A percentile compares a stretch with the other conserved stretches of the same genome.
Evolutionary conservation across 2,329 filamentous ascomycete species (phyloP).

Genomic region (Cercospora brassicicola): DNA sequence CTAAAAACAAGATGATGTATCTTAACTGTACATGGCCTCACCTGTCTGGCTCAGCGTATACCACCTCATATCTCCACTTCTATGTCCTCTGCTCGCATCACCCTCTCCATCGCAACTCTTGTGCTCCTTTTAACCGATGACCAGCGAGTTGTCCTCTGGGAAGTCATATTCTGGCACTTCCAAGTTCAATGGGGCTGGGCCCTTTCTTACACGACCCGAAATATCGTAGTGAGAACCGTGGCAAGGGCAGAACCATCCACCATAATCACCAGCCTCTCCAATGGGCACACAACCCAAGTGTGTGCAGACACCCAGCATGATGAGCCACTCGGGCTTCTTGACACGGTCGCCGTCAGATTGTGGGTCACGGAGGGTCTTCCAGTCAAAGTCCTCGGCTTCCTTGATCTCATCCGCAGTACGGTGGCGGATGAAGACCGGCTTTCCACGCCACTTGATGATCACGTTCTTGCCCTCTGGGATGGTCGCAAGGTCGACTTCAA

Average conservation of each 20-base stretch:
- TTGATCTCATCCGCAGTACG: constrained; percentile 90
- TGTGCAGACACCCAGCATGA: constrained; percentile 99
- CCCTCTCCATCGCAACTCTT: background rate
- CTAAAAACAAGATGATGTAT: constrained; percentile 19
- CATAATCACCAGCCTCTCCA: constrained; percentile 95
- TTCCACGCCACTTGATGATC: constrained; percentile 99
- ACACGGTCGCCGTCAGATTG: constrained; percentile 89
- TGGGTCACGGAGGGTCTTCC: constrained; percentile 83
- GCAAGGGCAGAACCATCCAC: constrained; percentile 99
- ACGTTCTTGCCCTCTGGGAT: constrained; percentile 99
- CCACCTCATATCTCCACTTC: background rate
- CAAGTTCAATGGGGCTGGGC: constrained; percentile 94
- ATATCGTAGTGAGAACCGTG: constrained; percentile 99
- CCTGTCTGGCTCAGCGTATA: constrained; percentile 15
- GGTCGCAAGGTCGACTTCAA: constrained; percentile 86
- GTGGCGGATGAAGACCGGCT: constrained; percentile 99
- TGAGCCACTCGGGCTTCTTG: constrained; percentile 96
- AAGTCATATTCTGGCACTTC: constrained; percentile 93
- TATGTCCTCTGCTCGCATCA: background rate
- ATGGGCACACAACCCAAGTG: constrained; percentile 99
- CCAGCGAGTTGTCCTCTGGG: constrained; percentile 79
- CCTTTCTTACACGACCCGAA: constrained; percentile 95
- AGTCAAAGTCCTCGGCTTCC: constrained; percentile 85
- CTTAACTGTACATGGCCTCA: constrained; percentile 18
- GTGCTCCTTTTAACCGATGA: constrained; percentile 79